These are phyloP conservation scores for Rheum nobile DNA, from an alignment of 148 eudicot species.

Conservation along the genomic window DNA sequence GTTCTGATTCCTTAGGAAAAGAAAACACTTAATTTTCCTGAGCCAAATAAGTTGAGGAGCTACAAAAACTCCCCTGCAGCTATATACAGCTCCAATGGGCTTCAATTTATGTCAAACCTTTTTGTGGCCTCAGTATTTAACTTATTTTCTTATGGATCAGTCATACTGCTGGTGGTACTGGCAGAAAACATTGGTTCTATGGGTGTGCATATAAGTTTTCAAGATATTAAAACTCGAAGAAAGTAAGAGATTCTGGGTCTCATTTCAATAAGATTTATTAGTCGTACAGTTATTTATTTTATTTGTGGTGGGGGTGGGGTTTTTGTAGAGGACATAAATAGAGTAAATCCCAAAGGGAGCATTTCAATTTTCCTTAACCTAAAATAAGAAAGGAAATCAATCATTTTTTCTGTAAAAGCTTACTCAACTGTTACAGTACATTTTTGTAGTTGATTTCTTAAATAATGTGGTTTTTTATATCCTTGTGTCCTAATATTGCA, in stretches of 20 bases:
- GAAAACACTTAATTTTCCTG: no score
- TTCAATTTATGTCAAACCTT: neutral
- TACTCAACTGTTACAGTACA: neutral
- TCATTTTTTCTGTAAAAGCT: neutral
- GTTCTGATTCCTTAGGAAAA: no score
- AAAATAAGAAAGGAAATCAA: neutral
- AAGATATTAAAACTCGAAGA: neutral
- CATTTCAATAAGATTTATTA: neutral
- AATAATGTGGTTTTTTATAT: neutral
- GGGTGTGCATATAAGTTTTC: neutral
- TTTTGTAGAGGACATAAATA: neutral
- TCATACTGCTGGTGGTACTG: neutral
- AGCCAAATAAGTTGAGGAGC: no score
- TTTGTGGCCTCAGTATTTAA: neutral
- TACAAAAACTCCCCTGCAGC: no score
- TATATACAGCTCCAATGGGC: neutral
- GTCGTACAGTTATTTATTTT: neutral
- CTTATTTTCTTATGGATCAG: neutral
- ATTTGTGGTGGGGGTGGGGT: neutral
- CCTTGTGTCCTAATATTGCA: slow-evolving; percentile 10
- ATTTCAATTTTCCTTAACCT: neutral
- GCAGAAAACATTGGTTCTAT: neutral
- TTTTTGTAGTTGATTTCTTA: neutral
- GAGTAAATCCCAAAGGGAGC: neutral
- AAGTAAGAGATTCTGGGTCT: neutral